Evolutionary conservation across 495 filamentous ascomycete species (phyloP).

Genomic region (Geoglossum glabrum): DNA sequence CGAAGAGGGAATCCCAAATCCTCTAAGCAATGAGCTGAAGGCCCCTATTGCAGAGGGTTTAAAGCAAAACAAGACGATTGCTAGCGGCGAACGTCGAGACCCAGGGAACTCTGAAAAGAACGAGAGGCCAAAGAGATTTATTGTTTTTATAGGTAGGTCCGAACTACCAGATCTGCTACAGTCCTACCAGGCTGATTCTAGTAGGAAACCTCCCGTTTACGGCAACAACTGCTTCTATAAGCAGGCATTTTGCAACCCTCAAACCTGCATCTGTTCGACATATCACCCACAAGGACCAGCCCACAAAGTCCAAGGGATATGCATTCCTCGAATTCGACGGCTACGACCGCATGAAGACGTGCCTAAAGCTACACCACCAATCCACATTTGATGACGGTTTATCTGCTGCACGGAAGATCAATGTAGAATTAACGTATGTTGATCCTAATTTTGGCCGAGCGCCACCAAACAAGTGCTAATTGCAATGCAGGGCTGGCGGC

Average conservation of each 20-base stretch:
- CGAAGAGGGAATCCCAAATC: background rate
- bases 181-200: slow-evolving; percentile 4
- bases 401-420: slow-evolving; percentile 47
- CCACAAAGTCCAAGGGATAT: slow-evolving; percentile 57
- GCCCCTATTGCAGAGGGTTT: slow-evolving; percentile 8
- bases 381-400: slow-evolving; percentile 53
- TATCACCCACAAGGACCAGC: slow-evolving; percentile 46
- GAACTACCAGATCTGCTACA: background rate
- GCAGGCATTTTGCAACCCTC: slow-evolving; percentile 57
- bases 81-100: slow-evolving; percentile 3
- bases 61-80: background rate
- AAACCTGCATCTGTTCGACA: slow-evolving; percentile 54
- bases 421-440: slow-evolving; percentile 75
- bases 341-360: slow-evolving; percentile 86
- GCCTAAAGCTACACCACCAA: slow-evolving; percentile 75
- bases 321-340: slow-evolving; percentile 85
- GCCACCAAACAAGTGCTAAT: background rate
- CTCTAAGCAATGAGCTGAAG: background rate
- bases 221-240: slow-evolving; percentile 45
- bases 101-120: slow-evolving; percentile 10
- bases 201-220: slow-evolving; percentile 74
- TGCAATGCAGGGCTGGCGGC: slow-evolving; percentile 36
- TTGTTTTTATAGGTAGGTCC: slow-evolving; percentile 62
- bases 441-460: background rate
- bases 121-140: slow-evolving; percentile 36